phyloP scores from a whole-genome alignment of 768 basidiomycete species.

The Podaxis sp. region DNA sequence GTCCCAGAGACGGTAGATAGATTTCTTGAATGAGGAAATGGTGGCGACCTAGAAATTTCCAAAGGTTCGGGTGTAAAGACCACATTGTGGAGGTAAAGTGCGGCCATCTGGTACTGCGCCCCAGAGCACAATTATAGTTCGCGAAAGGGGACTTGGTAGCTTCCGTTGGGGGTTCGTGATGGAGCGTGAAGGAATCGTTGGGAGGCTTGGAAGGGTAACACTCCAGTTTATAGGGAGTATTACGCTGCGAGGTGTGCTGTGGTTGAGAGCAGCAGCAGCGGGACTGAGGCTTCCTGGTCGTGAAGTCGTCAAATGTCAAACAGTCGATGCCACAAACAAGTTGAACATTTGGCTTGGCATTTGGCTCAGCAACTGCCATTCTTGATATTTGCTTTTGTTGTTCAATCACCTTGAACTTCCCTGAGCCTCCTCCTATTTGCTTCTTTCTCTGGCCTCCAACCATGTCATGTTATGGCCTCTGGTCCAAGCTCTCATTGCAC shows the following conservation, averaged over 20 bases:
- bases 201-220: not conserved
- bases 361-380: not conserved
- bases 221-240: not conserved
- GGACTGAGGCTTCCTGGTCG: conserved; percentile 1
- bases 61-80: conserved; percentile 36
- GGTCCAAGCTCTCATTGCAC: not conserved
- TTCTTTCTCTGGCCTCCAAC: not conserved
- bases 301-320: conserved; percentile 10
- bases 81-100: conserved; percentile 53
- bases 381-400: conserved; percentile 1
- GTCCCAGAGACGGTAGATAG: conserved; percentile 32
- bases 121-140: conserved; percentile 9
- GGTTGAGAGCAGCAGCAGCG: not conserved
- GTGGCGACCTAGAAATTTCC: conserved; percentile 16
- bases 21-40: conserved; percentile 39
- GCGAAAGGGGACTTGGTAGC: conserved; percentile 17
- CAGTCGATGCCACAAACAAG: not conserved
- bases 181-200: not conserved
- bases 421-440: not conserved
- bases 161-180: conserved; percentile 11
- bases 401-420: not conserved
- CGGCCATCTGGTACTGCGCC: conserved; percentile 40
- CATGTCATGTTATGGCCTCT: not conserved
- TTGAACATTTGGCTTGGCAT: conserved; percentile 5
- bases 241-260: not conserved